Percentiles rank a stretch among this genome's conserved stretches.
Conservation (phyloP, 2,329 filamentous ascomycete species). For the Zelopaecilomyces penicillatus region DNA sequence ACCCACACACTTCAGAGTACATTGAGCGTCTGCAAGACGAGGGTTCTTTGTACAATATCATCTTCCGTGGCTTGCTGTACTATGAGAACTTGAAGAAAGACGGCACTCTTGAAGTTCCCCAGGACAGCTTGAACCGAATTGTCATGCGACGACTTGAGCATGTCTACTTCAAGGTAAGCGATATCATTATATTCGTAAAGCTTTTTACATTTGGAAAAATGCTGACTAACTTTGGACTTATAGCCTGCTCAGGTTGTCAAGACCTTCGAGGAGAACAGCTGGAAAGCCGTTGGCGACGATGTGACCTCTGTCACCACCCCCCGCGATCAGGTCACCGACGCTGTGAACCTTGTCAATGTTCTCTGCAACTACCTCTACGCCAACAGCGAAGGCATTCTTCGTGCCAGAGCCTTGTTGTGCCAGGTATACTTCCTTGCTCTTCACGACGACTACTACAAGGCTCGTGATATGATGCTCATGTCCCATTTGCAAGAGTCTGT, state of each 20-base stretch:
- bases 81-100: slow-evolving; percentile 72
- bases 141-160: slow-evolving; percentile 93
- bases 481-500: slow-evolving; percentile 98
- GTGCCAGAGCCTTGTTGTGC: slow-evolving; percentile 93
- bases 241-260: slow-evolving; percentile 83
- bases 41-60: slow-evolving; percentile 80
- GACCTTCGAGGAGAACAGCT: slow-evolving; percentile 89
- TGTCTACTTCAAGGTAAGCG: slow-evolving; percentile 86
- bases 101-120: slow-evolving; percentile 60
- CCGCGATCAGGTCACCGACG: slow-evolving; percentile 58
- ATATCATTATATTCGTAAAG: not conserved
- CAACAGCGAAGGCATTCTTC: slow-evolving; percentile 90
- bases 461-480: slow-evolving; percentile 99
- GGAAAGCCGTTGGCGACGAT: slow-evolving; percentile 65
- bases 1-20: slow-evolving; percentile 97
- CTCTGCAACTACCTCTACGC: slow-evolving; percentile 94
- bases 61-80: slow-evolving; percentile 83
- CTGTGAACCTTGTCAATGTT: slow-evolving; percentile 67
- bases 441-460: slow-evolving; percentile 96
- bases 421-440: slow-evolving; percentile 98
- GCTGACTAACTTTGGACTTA: slow-evolving; percentile 6
- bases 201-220: not conserved
- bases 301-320: slow-evolving; percentile 77
- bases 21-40: slow-evolving; percentile 93
- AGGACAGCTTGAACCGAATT: slow-evolving; percentile 86